These are phyloP conservation scores for Tetrapyrgos nigripes DNA, from an alignment of 1,284 basidiomycete species.

Conservation along the genomic window DNA sequence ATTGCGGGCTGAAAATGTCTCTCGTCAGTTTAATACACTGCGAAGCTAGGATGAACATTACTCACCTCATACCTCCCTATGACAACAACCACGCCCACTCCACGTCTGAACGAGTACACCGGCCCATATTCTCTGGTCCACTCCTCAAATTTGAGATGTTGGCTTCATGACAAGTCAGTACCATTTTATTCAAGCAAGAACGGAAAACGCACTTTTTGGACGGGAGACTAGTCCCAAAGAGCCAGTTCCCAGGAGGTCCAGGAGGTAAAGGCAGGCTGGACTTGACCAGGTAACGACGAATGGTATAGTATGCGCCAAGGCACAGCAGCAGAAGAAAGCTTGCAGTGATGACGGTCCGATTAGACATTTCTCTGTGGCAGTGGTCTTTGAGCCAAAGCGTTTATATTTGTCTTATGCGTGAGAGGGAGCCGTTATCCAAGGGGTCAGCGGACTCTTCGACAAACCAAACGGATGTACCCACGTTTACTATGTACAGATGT, in stretches of 20 bases:
- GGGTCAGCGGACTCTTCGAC: too few relatives aligned
- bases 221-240: background rate
- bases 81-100: slow-evolving; percentile 37
- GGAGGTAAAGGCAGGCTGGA: too few relatives aligned
- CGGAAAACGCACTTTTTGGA: background rate
- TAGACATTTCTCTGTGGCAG: too few relatives aligned
- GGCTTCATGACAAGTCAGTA: slow-evolving; percentile 43
- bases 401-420: too few relatives aligned
- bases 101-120: slow-evolving; percentile 39
- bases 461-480: too few relatives aligned
- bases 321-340: too few relatives aligned
- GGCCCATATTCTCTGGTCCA: slow-evolving; percentile 46
- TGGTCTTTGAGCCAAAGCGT: too few relatives aligned
- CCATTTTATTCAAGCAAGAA: slow-evolving; percentile 40
- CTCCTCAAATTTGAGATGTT: slow-evolving; percentile 29
- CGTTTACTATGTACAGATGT: too few relatives aligned
- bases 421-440: too few relatives aligned
- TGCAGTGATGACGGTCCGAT: too few relatives aligned
- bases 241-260: slow-evolving; percentile 6
- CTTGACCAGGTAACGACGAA: too few relatives aligned
- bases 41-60: slow-evolving; percentile 33
- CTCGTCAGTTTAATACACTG: background rate
- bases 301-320: too few relatives aligned
- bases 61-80: slow-evolving; percentile 36
- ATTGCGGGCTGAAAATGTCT: slow-evolving; percentile 23